Conservation (phyloP, 2,329 filamentous ascomycete species). For the Fusarium buxicola region DNA sequence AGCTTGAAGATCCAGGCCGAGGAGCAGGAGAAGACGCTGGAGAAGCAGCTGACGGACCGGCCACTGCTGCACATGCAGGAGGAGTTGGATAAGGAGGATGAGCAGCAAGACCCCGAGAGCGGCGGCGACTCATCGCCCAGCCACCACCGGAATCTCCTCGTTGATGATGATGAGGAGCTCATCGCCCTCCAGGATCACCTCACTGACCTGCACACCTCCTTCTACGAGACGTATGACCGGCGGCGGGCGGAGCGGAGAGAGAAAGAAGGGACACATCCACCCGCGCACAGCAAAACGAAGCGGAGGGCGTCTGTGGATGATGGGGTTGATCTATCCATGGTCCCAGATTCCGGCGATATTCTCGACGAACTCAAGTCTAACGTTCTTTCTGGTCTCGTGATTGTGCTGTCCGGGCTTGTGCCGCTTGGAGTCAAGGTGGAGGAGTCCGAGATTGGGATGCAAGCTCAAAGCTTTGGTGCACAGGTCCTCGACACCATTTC, state of each 20-base stretch:
- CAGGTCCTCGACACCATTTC: conserved; percentile 67
- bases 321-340: conserved; percentile 60
- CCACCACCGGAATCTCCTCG: conserved; percentile 76
- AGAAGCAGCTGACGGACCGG: conserved; percentile 88
- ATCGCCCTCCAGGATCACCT: conserved; percentile 81
- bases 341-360: conserved; percentile 89
- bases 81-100: conserved; percentile 83
- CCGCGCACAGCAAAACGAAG: conserved; percentile 48
- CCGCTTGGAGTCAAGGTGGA: conserved; percentile 83
- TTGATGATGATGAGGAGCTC: conserved; percentile 89
- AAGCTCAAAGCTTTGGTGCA: conserved; percentile 88
- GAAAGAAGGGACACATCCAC: conserved; percentile 50
- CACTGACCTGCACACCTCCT: conserved; percentile 78
- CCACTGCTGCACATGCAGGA: conserved; percentile 94
- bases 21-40: conserved; percentile 87
- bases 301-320: conserved; percentile 53
- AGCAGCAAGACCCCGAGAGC: conserved; percentile 44
- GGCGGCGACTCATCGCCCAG: conserved; percentile 46
- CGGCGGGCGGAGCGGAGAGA: conserved; percentile 54
- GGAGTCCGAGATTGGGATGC: conserved; percentile 86
- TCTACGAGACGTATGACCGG: conserved; percentile 85
- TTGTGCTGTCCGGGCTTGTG: conserved; percentile 92
- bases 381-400: conserved; percentile 78
- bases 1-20: conserved; percentile 80
- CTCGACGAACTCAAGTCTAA: conserved; percentile 83